Evolutionary conservation across 2,329 filamentous ascomycete genomes (phyloP).

Genomic region (Ophiostoma sp.): DNA sequence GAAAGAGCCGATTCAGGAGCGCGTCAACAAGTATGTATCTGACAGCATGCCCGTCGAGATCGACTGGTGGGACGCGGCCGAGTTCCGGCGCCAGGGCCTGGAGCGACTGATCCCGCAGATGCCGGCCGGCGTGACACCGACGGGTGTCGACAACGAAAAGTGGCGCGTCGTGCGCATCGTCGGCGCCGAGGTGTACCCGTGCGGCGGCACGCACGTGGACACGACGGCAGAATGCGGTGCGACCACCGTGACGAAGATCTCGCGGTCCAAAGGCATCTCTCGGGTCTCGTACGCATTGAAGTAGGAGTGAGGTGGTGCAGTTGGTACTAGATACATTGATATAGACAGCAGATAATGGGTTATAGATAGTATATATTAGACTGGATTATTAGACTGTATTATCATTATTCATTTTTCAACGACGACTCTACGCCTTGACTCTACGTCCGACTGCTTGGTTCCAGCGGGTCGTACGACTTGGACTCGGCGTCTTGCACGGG

Average conservation of each 20-base stretch:
- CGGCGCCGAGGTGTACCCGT: slow-evolving; percentile 65
- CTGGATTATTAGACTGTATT: background rate
- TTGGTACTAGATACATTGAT: no score
- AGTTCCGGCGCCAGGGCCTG: slow-evolving; percentile 50
- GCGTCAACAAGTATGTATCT: slow-evolving; percentile 54
- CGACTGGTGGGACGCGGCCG: slow-evolving; percentile 61
- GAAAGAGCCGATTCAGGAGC: slow-evolving; percentile 57
- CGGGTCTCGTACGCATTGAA: slow-evolving; percentile 46
- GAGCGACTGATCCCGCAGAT: slow-evolving; percentile 46
- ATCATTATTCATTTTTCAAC: background rate
- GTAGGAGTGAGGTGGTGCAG: background rate
- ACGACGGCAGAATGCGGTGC: slow-evolving; percentile 54
- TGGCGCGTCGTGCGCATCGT: slow-evolving; percentile 64
- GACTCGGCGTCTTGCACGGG: slow-evolving; percentile 6
- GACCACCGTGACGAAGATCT: slow-evolving; percentile 62
- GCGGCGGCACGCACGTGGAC: slow-evolving; percentile 68
- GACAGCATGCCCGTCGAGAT: slow-evolving; percentile 55
- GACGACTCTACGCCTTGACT: background rate
- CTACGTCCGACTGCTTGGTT: background rate
- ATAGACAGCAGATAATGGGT: no score
- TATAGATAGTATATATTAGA: background rate
- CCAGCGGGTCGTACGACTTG: slow-evolving; percentile 1
- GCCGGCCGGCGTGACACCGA: slow-evolving; percentile 29
- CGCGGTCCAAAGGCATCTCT: slow-evolving; percentile 57
- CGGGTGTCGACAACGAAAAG: slow-evolving; percentile 41